Evolutionary conservation across 2,329 filamentous ascomycete species (phyloP).

Genomic region (Penicillium palitans): DNA sequence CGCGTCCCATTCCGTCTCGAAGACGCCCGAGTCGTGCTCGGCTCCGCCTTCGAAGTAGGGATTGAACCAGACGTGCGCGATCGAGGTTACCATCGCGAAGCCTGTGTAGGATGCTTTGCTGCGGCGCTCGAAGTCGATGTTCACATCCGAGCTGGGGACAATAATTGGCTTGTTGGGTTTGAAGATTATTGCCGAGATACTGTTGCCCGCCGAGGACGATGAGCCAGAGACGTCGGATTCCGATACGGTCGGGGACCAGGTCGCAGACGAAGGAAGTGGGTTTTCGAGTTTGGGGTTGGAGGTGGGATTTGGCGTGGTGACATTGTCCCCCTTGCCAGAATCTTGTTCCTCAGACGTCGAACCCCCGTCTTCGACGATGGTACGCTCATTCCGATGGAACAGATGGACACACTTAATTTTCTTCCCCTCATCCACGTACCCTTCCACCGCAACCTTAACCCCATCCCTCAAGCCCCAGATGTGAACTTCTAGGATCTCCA

Average conservation of each 20-base stretch:
- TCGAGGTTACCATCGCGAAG: conserved; percentile 84
- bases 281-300: conserved; percentile 1
- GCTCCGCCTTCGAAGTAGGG: conserved; percentile 83
- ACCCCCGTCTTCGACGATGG: conserved; percentile 52
- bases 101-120: conserved; percentile 76
- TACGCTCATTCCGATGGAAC: conserved; percentile 70
- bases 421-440: conserved; percentile 85
- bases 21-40: conserved; percentile 68
- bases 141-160: conserved; percentile 80
- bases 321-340: not conserved
- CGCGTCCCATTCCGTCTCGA: conserved; percentile 69
- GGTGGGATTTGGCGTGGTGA: not conserved
- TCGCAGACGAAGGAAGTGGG: conserved; percentile 6
- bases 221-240: conserved; percentile 13
- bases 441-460: conserved; percentile 82
- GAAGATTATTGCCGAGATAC: conserved; percentile 73
- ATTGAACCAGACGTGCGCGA: conserved; percentile 98
- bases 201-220: conserved; percentile 39
- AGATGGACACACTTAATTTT: conserved; percentile 80
- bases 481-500: conserved; percentile 87
- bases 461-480: conserved; percentile 85
- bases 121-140: conserved; percentile 83
- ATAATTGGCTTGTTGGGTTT: conserved; percentile 68
- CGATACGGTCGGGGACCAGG: conserved; percentile 15
- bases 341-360: conserved; percentile 53